Evolutionary conservation across 768 basidiomycete species (phyloP).

Genomic region (Boletellus ananas): DNA sequence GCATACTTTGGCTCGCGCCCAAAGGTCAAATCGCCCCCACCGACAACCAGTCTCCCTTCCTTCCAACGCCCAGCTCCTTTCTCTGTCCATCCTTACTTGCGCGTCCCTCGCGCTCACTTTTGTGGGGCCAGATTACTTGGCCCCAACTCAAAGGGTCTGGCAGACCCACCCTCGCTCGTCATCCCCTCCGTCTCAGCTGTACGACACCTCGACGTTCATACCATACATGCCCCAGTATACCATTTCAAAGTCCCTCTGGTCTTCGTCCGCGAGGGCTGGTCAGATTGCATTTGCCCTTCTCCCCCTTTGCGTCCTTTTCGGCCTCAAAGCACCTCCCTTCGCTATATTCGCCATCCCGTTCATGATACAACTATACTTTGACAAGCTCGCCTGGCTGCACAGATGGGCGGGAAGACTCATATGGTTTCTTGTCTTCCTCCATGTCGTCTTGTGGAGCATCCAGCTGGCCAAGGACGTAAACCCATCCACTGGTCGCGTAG

Average conservation of each 20-base stretch:
- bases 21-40: slow-evolving; percentile 32
- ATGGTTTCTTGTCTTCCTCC: slow-evolving; percentile 57
- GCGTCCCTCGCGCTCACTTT: slow-evolving; percentile 46
- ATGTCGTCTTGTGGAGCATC: slow-evolving; percentile 66
- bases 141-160: slow-evolving; percentile 46
- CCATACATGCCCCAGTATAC: slow-evolving; percentile 51
- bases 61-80: slow-evolving; percentile 61
- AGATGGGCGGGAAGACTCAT: slow-evolving; percentile 68
- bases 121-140: slow-evolving; percentile 67
- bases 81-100: slow-evolving; percentile 41
- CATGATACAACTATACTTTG: slow-evolving; percentile 63
- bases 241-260: slow-evolving; percentile 69
- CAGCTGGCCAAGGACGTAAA: slow-evolving; percentile 55
- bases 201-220: slow-evolving; percentile 33
- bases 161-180: slow-evolving; percentile 27
- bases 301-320: slow-evolving; percentile 66
- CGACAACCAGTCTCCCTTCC: slow-evolving; percentile 48
- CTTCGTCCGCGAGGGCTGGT: slow-evolving; percentile 61
- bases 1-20: slow-evolving; percentile 35
- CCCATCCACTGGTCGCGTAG: slow-evolving; percentile 37
- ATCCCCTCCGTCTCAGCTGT: slow-evolving; percentile 20
- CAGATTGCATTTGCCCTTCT: slow-evolving; percentile 69
- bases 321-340: slow-evolving; percentile 68
- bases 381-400: slow-evolving; percentile 71
- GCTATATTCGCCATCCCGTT: slow-evolving; percentile 65